phyloP scores from a whole-genome alignment of 495 filamentous ascomycete genomes.

The Penicillium maclennaniae region DNA sequence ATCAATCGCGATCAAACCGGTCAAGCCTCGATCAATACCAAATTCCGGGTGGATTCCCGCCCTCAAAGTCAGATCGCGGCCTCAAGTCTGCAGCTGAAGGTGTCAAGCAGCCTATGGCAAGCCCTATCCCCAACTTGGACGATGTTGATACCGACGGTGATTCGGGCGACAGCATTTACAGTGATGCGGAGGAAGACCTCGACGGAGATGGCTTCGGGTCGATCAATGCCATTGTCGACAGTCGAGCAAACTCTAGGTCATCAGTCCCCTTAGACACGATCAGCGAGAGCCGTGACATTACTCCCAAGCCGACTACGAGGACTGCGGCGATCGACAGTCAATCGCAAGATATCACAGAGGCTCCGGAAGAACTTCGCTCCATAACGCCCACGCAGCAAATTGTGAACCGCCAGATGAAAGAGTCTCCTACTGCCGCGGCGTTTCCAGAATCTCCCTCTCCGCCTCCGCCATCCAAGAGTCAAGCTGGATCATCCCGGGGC shows the following conservation, averaged over 20 bases:
- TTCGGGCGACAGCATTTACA: constrained; percentile 70
- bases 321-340: constrained; percentile 11
- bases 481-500: constrained; percentile 7
- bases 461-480: constrained; percentile 9
- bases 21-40: constrained; percentile 40
- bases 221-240: constrained; percentile 78
- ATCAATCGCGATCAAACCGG: constrained; percentile 6
- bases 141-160: constrained; percentile 45
- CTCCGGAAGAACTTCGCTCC: constrained; percentile 21
- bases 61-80: constrained; percentile 24
- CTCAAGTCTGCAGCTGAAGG: constrained; percentile 7
- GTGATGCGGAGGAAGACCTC: constrained; percentile 80
- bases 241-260: constrained; percentile 30
- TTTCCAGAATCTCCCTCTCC: constrained; percentile 22
- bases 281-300: constrained; percentile 21
- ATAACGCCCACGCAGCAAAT: constrained; percentile 20
- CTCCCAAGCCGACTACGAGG: constrained; percentile 13
- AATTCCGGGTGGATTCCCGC: constrained; percentile 38
- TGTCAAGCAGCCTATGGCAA: constrained; percentile 5
- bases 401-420: constrained; percentile 12
- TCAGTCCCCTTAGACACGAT: constrained; percentile 3
- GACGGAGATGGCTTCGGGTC: constrained; percentile 77
- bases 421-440: constrained; percentile 18
- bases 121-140: constrained; percentile 13
- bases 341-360: constrained; percentile 11